Percentiles rank a stretch among this genome's conserved stretches.
Conservation (phyloP, 176 grass and related monocot species). For the Avena atlantica region DNA sequence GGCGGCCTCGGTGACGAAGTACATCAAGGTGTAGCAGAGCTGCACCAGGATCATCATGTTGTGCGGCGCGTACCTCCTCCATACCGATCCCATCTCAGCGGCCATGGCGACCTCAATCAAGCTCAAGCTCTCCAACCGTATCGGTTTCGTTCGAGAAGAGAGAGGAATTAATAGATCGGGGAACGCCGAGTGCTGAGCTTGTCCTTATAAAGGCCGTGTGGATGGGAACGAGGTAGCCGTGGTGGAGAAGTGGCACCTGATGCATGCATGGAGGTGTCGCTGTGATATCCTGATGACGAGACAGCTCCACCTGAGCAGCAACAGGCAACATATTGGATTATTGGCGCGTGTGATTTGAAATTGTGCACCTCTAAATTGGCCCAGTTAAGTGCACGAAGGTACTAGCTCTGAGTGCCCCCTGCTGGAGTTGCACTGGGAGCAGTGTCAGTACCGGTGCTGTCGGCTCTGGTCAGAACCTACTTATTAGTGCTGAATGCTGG, state of each 20-base stretch:
- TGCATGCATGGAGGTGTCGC: slow-evolving; percentile 38
- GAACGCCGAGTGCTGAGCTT: background rate
- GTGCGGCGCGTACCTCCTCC: slow-evolving; percentile 67
- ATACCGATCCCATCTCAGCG: background rate
- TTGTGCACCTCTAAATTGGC: background rate
- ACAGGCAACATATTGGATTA: background rate
- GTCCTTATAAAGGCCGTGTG: background rate
- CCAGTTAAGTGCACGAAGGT: too few species aligned
- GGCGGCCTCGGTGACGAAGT: slow-evolving; percentile 86
- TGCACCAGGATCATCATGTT: slow-evolving; percentile 73
- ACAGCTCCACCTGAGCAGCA: slow-evolving; percentile 38
- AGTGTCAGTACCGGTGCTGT: slow-evolving; percentile 40
- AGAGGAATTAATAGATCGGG: background rate
- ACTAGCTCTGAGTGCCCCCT: too few species aligned
- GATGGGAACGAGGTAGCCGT: background rate
- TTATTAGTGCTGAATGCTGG: background rate
- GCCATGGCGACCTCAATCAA: background rate
- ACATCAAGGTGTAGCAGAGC: slow-evolving; percentile 87
- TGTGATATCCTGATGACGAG: background rate
- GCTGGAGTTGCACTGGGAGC: slow-evolving; percentile 29
- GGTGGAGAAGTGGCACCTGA: background rate
- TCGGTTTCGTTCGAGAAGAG: background rate
- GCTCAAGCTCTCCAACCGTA: background rate
- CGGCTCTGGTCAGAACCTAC: slow-evolving; percentile 17
- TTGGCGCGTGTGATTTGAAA: background rate